Conservation (phyloP, 352 stramenopile species). For the Phytophthora pini region DNA sequence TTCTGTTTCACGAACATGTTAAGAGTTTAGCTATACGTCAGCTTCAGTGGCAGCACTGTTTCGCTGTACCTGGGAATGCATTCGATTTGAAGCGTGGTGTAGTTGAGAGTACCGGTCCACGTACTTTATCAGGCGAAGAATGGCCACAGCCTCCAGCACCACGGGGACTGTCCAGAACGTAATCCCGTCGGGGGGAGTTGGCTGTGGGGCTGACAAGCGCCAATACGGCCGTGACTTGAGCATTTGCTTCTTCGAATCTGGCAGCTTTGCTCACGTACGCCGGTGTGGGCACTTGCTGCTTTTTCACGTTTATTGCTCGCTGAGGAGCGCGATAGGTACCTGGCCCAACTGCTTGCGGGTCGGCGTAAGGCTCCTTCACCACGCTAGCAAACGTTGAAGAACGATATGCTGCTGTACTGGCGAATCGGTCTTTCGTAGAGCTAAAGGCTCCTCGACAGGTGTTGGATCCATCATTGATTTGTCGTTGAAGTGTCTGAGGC, state of each 20-base stretch:
- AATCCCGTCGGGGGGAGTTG: constrained; percentile 17
- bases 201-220: constrained; percentile 22
- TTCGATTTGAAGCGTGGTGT: constrained; percentile 76
- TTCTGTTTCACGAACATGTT: constrained; percentile 37
- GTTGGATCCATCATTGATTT: constrained; percentile 55
- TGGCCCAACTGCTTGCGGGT: constrained; percentile 60
- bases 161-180: constrained; percentile 20
- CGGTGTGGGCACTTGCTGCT: constrained; percentile 60
- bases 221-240: constrained; percentile 57
- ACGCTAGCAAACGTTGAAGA: constrained; percentile 74
- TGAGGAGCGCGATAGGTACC: constrained; percentile 70
- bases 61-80: constrained; percentile 57
- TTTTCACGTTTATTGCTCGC: constrained; percentile 65
- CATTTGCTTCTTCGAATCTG: constrained; percentile 62
- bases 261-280: constrained; percentile 63
- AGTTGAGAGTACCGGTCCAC: constrained; percentile 59
- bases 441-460: constrained; percentile 62
- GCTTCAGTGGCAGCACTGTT: not conserved
- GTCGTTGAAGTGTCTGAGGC: constrained; percentile 49
- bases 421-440: constrained; percentile 71
- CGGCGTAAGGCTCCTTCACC: constrained; percentile 74
- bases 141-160: constrained; percentile 20
- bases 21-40: too few relatives aligned
- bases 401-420: constrained; percentile 69
- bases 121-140: constrained; percentile 45